These are phyloP conservation scores for Dalechampia spathulata DNA, from an alignment of 441 rosid species.

Conservation along the genomic window DNA sequence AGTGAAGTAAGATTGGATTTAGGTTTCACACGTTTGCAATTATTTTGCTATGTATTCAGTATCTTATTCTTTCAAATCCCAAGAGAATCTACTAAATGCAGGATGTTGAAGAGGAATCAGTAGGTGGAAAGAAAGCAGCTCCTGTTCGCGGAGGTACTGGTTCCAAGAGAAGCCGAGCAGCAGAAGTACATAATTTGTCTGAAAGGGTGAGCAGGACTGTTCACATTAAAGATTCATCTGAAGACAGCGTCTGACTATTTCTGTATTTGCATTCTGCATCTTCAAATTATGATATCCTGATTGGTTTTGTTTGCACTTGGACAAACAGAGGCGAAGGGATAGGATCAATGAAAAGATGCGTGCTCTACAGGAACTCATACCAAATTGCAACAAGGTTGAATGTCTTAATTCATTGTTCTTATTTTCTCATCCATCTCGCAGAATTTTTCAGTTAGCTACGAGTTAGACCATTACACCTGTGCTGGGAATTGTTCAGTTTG, in stretches of 20 bases:
- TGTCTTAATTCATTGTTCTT: slow-evolving; percentile 1
- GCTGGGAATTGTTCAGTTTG: background rate
- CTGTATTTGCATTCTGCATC: background rate
- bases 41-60: background rate
- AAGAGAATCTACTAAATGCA: slow-evolving; percentile 19
- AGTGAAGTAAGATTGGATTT: slow-evolving; percentile 52
- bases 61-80: slow-evolving; percentile 4
- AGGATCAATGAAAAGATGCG: slow-evolving; percentile 94
- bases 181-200: slow-evolving; percentile 92
- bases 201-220: slow-evolving; percentile 65
- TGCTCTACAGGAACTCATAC: slow-evolving; percentile 85
- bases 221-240: background rate
- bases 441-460: background rate
- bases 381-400: slow-evolving; percentile 81
- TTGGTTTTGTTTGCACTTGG: slow-evolving; percentile 11
- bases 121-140: slow-evolving; percentile 39
- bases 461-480: no score
- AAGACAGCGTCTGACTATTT: slow-evolving; percentile 1
- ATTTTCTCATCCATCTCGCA: slow-evolving; percentile 2
- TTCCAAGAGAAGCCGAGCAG: slow-evolving; percentile 80
- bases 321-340: slow-evolving; percentile 72
- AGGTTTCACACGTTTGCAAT: background rate
- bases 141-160: slow-evolving; percentile 36
- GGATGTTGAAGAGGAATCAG: slow-evolving; percentile 72
- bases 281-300: slow-evolving; percentile 5